A percentile compares a stretch with the other conserved stretches of the same genome.
Conservation (phyloP, 164 flowering plant species). For the Nelumbo lutea region DNA sequence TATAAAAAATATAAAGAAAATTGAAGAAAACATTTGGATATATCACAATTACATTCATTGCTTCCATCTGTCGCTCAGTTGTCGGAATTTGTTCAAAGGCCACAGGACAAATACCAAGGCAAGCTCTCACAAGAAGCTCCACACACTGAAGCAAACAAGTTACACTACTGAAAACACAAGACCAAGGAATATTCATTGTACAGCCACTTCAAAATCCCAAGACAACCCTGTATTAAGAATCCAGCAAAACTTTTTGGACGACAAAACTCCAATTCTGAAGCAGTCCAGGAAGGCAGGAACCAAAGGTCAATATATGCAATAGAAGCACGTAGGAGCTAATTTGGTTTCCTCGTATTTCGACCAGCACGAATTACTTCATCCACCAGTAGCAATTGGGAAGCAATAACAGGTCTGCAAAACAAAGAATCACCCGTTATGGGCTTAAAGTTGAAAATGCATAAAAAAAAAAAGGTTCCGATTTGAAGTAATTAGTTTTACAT, state of each 20-base stretch:
- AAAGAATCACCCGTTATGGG: background rate
- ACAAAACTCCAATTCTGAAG: background rate
- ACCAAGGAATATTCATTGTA: no score
- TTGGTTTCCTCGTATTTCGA: conserved; percentile 94
- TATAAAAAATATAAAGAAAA: no score
- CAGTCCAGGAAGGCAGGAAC: background rate
- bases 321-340: conserved; percentile 23
- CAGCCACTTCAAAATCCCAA: no score
- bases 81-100: no score
- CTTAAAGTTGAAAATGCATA: background rate
- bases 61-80: no score
- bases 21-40: no score
- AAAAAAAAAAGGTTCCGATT: background rate
- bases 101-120: no score
- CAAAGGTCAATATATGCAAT: background rate
- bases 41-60: no score
- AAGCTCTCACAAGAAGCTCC: no score
- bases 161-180: no score
- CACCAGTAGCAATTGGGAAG: conserved; percentile 88
- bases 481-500: conserved; percentile 11
- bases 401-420: conserved; percentile 83
- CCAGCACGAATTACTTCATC: conserved; percentile 99
- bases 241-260: background rate
- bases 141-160: no score
- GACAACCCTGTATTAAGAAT: no score